Evolutionary conservation across 2,329 filamentous ascomycete species (phyloP), one percentile per base, ranked within the genome.

Genomic region (Botrytis galanthina): DNA sequence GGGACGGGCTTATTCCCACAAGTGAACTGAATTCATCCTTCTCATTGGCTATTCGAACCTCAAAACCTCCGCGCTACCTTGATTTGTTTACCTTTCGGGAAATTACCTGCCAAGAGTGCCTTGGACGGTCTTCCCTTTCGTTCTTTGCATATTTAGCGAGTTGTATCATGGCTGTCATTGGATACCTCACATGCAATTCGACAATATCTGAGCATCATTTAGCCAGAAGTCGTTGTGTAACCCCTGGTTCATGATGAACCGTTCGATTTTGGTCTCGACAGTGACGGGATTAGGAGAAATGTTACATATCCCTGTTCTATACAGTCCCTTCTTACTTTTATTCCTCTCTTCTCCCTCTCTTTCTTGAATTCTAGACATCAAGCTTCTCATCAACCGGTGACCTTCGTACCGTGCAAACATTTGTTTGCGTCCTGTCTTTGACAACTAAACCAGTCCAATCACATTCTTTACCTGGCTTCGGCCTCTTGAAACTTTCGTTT

Each of bases 341-440:
- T 70, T 73, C 73, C 51, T 77, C 71, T 71, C 71, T 75, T 67
- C 60, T 64, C 70, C 63, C 42, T 59, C 63, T 73, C 72, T 51
- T 71, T 71, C 51, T 73, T 72, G 46, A 71, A 70, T 73, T 73
- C 74, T 73, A 75, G 62, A 75, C 77, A 76, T 67, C 74, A 74
- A 75, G 74, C 73, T 67, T 72, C 68, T 74, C 71, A 71, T 29
- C 67, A 54, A 73, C 73, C 75, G 76, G 77, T 69, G 76, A 75
- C 73, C 66, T 74, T 73, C 54, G 74, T 75, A 74, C 73, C 72
- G 75, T 80, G 80, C 80, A 79, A 73, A 80, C 79, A 57, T 80
- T 80, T 75, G 80, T 81, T 80, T 81, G 79, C 79, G 79, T 81
- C 79, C 79, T 78, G 75, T 80, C 79, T 57, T 80, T 81, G 78